Conservation (phyloP, 495 filamentous ascomycete species). For the Penicillium tannophilum region DNA sequence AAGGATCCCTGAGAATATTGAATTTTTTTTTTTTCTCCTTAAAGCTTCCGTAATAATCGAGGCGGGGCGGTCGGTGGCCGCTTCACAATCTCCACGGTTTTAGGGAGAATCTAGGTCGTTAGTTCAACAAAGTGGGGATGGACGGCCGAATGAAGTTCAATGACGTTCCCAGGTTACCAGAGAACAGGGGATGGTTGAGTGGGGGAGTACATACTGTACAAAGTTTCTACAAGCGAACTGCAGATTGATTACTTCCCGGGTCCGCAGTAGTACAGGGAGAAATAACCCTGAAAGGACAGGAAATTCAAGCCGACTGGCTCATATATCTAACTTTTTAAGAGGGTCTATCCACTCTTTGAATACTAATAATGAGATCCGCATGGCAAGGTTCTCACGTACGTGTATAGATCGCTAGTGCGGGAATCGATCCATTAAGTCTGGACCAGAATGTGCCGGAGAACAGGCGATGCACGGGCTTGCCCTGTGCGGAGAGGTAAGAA, state of each 20-base stretch:
- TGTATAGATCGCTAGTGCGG: slow-evolving; percentile 7
- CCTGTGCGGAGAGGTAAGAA: slow-evolving; percentile 3
- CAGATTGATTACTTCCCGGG: neutral
- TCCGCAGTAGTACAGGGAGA: neutral
- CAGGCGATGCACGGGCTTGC: slow-evolving; percentile 11
- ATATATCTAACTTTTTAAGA: too few species aligned
- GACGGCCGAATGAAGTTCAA: neutral
- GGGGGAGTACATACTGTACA: neutral
- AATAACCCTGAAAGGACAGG: neutral
- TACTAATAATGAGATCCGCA: too few species aligned
- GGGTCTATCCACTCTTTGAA: neutral
- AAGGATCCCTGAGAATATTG: neutral
- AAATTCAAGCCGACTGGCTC: neutral
- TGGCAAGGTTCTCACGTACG: neutral
- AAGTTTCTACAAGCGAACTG: slow-evolving; percentile 2
- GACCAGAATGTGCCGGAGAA: slow-evolving; percentile 13
- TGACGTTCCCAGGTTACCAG: neutral
- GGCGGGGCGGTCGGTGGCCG: slow-evolving; percentile 23
- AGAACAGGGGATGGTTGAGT: neutral
- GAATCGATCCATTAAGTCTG: slow-evolving; percentile 2
- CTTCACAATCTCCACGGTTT: slow-evolving; percentile 22
- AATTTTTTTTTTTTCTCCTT: slow-evolving; percentile 9
- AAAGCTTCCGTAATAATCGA: slow-evolving; percentile 5
- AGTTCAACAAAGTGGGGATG: slow-evolving; percentile 14
- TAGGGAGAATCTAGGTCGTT: slow-evolving; percentile 17